phyloP scores from a whole-genome alignment of 2,329 filamentous ascomycete species.

The Orbilia quercus region DNA sequence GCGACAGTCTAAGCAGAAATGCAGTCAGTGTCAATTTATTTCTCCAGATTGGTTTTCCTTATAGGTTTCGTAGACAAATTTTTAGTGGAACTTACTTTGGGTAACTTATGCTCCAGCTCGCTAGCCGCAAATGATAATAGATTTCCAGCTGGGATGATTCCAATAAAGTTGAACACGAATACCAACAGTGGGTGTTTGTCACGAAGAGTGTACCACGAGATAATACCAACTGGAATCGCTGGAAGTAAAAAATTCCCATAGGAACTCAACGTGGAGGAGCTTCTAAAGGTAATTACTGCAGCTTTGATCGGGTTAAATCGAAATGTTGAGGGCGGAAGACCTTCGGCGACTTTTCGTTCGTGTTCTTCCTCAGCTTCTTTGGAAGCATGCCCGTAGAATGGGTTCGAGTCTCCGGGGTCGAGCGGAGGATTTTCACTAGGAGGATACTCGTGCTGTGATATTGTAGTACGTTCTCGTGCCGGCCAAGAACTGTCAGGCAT shows the following conservation, averaged over 20 bases:
- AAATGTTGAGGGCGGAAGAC: slow-evolving; percentile 19
- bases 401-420: background rate
- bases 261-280: slow-evolving; percentile 34
- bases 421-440: background rate
- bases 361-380: slow-evolving; percentile 32
- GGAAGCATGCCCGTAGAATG: slow-evolving; percentile 9
- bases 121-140: slow-evolving; percentile 36
- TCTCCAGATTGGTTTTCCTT: too few species aligned
- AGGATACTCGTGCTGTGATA: slow-evolving; percentile 4
- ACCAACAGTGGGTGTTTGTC: slow-evolving; percentile 22
- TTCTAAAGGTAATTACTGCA: slow-evolving; percentile 24
- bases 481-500: slow-evolving; percentile 12
- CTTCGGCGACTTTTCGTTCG: slow-evolving; percentile 9
- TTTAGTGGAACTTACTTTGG: slow-evolving; percentile 22
- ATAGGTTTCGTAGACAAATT: too few species aligned
- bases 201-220: slow-evolving; percentile 32
- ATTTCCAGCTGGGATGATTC: slow-evolving; percentile 49
- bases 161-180: slow-evolving; percentile 50
- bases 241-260: slow-evolving; percentile 42
- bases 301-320: slow-evolving; percentile 43
- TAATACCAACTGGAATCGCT: slow-evolving; percentile 37
- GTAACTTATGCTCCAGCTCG: slow-evolving; percentile 41
- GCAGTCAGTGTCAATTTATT: too few species aligned
- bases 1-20: slow-evolving; percentile 73
- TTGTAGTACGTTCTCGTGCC: slow-evolving; percentile 2